Evolutionary conservation across 192 early-diverging fungal genomes (phyloP).

Genomic region (Linnemannia zychae): DNA sequence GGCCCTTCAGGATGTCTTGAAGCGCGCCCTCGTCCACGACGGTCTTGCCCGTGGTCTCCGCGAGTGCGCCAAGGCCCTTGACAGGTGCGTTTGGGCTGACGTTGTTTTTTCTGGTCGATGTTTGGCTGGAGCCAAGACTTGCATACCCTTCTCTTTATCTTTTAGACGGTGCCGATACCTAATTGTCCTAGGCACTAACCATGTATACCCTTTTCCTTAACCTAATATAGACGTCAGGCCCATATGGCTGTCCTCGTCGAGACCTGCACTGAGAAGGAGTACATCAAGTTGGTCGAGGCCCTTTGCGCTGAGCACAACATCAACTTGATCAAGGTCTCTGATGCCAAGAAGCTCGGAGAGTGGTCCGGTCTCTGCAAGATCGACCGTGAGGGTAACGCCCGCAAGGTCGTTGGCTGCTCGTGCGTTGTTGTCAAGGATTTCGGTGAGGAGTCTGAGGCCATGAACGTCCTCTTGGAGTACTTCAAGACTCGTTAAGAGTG

Average conservation of each 20-base stretch:
- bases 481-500: conserved; percentile 61
- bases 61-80: conserved; percentile 97
- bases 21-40: conserved; percentile 95
- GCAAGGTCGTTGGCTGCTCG: conserved; percentile 97
- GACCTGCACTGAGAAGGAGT: conserved; percentile 96
- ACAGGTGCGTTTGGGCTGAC: conserved; percentile 84
- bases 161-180: too few species aligned
- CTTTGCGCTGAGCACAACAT: conserved; percentile 99
- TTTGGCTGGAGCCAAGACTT: too few species aligned
- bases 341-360: conserved; percentile 99
- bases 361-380: conserved; percentile 99
- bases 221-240: conserved; percentile 81
- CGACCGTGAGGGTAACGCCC: conserved; percentile 98
- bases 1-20: conserved; percentile 97
- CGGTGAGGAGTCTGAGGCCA: conserved; percentile 99
- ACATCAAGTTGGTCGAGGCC: conserved; percentile 96
- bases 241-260: conserved; percentile 97
- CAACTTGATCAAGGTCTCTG: conserved; percentile 97
- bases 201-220: neutral
- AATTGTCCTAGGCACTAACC: too few species aligned
- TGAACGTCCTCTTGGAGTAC: conserved; percentile 93
- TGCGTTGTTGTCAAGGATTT: conserved; percentile 97
- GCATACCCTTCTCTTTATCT: neutral
- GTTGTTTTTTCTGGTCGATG: too few species aligned
- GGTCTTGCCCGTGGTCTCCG: conserved; percentile 97